Percentiles rank a stretch among this genome's conserved stretches.
These are phyloP conservation scores for Rhizopogon salebrosus DNA, from an alignment of 768 basidiomycete genomes.

Conservation along the genomic window DNA sequence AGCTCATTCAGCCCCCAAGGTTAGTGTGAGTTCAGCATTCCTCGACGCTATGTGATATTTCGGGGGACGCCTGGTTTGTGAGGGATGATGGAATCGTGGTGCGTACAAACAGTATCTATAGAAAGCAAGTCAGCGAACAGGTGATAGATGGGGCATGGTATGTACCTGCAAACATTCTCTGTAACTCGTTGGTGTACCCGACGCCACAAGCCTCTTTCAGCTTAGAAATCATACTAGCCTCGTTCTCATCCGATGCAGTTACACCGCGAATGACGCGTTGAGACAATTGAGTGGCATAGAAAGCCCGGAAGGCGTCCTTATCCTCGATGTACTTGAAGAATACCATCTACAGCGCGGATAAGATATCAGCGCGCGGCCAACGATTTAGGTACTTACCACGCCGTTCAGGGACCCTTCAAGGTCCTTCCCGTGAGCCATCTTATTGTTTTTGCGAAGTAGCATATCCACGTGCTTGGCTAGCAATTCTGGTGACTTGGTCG, in stretches of 20 bases:
- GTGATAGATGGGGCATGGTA: conserved; percentile 6
- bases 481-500: conserved; percentile 85
- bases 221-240: conserved; percentile 97
- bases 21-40: no score
- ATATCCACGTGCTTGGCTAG: conserved; percentile 92
- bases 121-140: background rate
- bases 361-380: conserved; percentile 2
- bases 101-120: conserved; percentile 52
- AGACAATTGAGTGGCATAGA: conserved; percentile 91
- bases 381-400: conserved; percentile 52
- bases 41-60: no score
- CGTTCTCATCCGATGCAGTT: conserved; percentile 93
- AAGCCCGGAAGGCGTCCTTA: conserved; percentile 98
- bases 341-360: conserved; percentile 63
- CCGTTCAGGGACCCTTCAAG: conserved; percentile 86
- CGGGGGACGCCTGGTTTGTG: conserved; percentile 52
- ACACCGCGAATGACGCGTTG: conserved; percentile 88
- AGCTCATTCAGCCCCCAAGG: no score
- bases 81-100: no score
- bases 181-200: conserved; percentile 94
- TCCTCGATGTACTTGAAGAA: conserved; percentile 98
- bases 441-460: conserved; percentile 90
- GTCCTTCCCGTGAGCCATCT: conserved; percentile 88
- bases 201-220: conserved; percentile 95
- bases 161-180: conserved; percentile 98